Conservation (phyloP, 805 yeast genomes). For the Sungouiozyma ichnusensis region DNA sequence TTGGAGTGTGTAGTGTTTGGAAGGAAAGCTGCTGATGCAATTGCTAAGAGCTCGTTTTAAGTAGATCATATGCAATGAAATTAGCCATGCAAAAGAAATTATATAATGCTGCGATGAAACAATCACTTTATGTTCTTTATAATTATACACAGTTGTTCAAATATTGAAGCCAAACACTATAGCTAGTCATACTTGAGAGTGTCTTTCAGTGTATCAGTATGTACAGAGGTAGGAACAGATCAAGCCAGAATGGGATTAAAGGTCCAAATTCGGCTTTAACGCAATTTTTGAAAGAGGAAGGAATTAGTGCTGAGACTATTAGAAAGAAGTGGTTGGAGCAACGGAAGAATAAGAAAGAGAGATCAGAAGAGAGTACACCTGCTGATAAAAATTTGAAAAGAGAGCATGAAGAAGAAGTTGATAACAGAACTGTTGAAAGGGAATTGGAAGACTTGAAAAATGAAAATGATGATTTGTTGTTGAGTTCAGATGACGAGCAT, state of each 20-base stretch:
- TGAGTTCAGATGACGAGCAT: background rate
- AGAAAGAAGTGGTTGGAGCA: conserved; percentile 36
- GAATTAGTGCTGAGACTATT: conserved; percentile 75
- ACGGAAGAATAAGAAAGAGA: conserved; percentile 11
- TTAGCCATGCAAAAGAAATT: too few relatives aligned
- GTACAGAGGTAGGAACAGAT: conserved; percentile 22
- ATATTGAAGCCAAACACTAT: background rate
- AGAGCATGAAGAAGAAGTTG: conserved; percentile 3
- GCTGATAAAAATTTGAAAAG: conserved; percentile 9
- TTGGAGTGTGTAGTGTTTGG: conserved; percentile 56
- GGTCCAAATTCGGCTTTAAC: conserved; percentile 81
- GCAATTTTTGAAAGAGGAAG: conserved; percentile 78
- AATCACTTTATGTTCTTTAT: too few relatives aligned
- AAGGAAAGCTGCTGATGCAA: conserved; percentile 35
- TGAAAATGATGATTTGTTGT: background rate
- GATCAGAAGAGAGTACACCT: conserved; percentile 1
- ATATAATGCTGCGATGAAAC: background rate
- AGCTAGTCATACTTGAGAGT: background rate
- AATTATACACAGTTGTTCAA: background rate
- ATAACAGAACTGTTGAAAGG: too few relatives aligned
- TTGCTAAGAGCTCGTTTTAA: conserved; percentile 8
- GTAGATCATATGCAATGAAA: background rate
- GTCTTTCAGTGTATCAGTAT: conserved; percentile 4
- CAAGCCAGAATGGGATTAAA: conserved; percentile 22
- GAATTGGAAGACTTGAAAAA: background rate